Evolutionary conservation across 1,284 basidiomycete genomes (phyloP).

Genomic region (Takashimella tepidaria): DNA sequence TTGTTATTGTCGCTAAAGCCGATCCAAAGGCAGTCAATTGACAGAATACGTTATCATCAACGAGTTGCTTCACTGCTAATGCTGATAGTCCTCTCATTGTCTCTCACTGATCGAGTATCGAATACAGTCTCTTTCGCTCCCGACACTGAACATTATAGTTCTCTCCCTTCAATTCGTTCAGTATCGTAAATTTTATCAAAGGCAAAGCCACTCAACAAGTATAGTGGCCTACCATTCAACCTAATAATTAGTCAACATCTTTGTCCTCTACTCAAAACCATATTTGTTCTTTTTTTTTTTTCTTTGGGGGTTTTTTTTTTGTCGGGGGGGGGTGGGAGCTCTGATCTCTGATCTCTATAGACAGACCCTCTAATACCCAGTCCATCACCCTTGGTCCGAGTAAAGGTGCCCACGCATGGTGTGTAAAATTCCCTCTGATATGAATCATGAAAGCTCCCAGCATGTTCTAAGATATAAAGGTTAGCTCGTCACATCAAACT

Average conservation of each 20-base stretch:
- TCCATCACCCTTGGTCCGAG: neutral
- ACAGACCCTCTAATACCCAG: neutral
- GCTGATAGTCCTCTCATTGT: neutral
- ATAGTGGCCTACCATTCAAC: neutral
- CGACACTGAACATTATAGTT: neutral
- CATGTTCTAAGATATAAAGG: neutral
- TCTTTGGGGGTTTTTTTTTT: too few relatives aligned
- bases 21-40: slow-evolving; percentile 35
- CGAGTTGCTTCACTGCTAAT: slow-evolving; percentile 21
- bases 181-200: neutral
- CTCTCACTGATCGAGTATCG: too few relatives aligned
- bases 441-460: neutral
- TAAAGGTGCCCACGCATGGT: neutral
- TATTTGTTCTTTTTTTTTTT: neutral
- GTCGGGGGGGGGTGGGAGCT: too few relatives aligned
- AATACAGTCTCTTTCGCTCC: too few relatives aligned
- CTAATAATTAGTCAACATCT: neutral
- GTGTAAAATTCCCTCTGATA: neutral
- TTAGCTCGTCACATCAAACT: too few relatives aligned
- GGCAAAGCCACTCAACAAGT: neutral
- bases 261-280: neutral
- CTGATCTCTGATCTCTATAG: neutral
- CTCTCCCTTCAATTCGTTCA: neutral
- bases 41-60: slow-evolving; percentile 43
- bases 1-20: slow-evolving; percentile 33